These are phyloP conservation scores for Fusarium xyrophilum DNA, from an alignment of 2,329 filamentous ascomycete species.

Conservation along the genomic window DNA sequence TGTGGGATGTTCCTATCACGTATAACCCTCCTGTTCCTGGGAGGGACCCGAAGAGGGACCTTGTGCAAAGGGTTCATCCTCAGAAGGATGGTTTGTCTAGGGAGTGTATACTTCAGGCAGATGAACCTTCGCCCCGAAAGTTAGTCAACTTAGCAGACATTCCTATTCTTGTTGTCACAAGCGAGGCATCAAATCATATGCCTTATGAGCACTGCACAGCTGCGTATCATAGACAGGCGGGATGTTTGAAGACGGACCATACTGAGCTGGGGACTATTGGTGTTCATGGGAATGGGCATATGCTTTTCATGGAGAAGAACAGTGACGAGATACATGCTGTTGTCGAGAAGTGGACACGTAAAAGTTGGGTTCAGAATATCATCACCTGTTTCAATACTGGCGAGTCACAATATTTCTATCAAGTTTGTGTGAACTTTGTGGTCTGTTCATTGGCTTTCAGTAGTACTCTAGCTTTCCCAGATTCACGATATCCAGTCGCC, in stretches of 20 bases:
- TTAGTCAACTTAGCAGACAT: slow-evolving; percentile 47
- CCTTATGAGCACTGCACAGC: slow-evolving; percentile 36
- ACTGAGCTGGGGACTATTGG: slow-evolving; percentile 31
- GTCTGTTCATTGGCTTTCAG: neutral
- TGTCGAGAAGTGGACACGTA: slow-evolving; percentile 26
- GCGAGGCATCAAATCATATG: slow-evolving; percentile 30
- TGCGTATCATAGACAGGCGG: slow-evolving; percentile 32
- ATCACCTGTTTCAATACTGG: rapidly evolving
- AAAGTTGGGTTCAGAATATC: neutral
- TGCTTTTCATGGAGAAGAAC: slow-evolving; percentile 40
- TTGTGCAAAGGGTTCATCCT: slow-evolving; percentile 17
- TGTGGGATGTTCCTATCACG: slow-evolving; percentile 57
- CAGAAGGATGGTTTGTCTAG: slow-evolving; percentile 8
- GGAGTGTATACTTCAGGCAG: slow-evolving; percentile 29
- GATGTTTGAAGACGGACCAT: slow-evolving; percentile 29
- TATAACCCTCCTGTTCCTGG: slow-evolving; percentile 53
- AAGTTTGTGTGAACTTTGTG: rapidly evolving
- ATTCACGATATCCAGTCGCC: neutral
- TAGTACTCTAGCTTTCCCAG: rapidly evolving
- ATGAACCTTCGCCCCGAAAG: slow-evolving; percentile 12
- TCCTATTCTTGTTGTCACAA: slow-evolving; percentile 33
- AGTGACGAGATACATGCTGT: slow-evolving; percentile 28
- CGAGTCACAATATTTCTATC: neutral
- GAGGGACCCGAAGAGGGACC: slow-evolving; percentile 14
- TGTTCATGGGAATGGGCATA: slow-evolving; percentile 36